Base-by-base conservation (phyloP, 148 eudicot species). In the Polygonum maritimum region DNA sequence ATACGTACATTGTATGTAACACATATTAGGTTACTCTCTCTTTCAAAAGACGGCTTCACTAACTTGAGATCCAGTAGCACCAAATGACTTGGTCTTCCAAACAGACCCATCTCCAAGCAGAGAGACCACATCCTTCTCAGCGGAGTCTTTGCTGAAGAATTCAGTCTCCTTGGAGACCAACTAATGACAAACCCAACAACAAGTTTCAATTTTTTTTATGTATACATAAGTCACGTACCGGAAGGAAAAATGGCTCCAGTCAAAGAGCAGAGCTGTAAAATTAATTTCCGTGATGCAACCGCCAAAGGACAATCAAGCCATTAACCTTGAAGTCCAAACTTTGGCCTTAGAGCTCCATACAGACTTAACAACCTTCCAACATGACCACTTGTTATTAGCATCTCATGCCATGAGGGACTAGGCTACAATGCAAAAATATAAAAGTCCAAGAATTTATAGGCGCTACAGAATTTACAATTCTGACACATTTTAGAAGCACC, bases 231-330 rank as follows among this genome's bases (percentile, higher is more conserved):
- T 3, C 40, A 65, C 71, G 41, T 95, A 91, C 99, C 97, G 73
- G 88, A 40, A 57, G 98, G 90, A 80, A 95, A 95, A 80, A 95
- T 75, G 75, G 82, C 74, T 76, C 97, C 99, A 15, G 97, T 84
- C 83, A 95, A 83, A 47, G 98, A 89, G 85, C 92, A 95, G 76
- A 95, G 82, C 79, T 90, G 97, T 72, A 95, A 88, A 75, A 95
- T 80, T 76, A 91, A 96, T 79, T 90, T 96, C 74, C 98, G 88
- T 80, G 97, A 89, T 79, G 98, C 86, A 74, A 91, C 97, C 16
- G 99, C 99, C 77, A 96, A 89, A 75, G 96, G 98, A 77, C 99
- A 92, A 78, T 96, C 99, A 82, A 92, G 80, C 99, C 99, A 96
- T 84, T 89, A 91, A 19, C 94, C 91, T 79, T 89, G 80, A 73